phyloP scores from a whole-genome alignment of 805 yeast species.

The Suhomyces sp. region DNA sequence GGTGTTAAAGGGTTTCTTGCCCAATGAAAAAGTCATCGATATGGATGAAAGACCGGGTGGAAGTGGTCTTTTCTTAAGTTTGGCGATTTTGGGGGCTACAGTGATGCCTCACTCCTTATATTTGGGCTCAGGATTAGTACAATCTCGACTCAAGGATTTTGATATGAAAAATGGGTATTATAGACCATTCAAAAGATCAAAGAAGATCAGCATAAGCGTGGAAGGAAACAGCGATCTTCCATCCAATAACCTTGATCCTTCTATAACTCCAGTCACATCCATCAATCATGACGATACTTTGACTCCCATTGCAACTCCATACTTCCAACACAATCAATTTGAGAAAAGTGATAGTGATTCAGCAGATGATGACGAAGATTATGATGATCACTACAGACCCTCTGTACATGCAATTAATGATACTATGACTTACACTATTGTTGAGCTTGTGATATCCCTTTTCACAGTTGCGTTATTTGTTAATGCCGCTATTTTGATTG shows the following conservation, averaged over 20 bases:
- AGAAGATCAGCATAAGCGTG: neutral
- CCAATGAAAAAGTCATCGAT: constrained; percentile 42
- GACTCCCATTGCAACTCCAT: constrained; percentile 11
- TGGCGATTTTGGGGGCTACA: constrained; percentile 90
- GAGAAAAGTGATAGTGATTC: constrained; percentile 8
- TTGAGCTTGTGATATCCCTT: constrained; percentile 77
- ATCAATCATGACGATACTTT: constrained; percentile 3
- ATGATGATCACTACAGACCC: constrained; percentile 57
- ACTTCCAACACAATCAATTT: constrained; percentile 3
- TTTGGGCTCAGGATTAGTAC: constrained; percentile 84
- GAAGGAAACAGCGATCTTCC: neutral
- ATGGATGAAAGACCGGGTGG: constrained; percentile 20
- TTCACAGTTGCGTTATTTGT: constrained; percentile 91
- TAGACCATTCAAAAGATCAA: constrained; percentile 3
- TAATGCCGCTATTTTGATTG: constrained; percentile 84
- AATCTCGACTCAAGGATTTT: constrained; percentile 75
- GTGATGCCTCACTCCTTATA: constrained; percentile 93
- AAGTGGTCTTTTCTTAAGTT: constrained; percentile 67
- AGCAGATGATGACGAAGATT: constrained; percentile 22
- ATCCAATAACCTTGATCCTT: neutral
- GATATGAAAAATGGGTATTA: constrained; percentile 67
- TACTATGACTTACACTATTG: constrained; percentile 76
- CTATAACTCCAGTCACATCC: neutral
- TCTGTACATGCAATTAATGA: constrained; percentile 77
- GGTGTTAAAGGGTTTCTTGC: constrained; percentile 67